Base-by-base conservation (phyloP, 2,329 filamentous ascomycete genomes). In the Dryadomyces quercus-mongolicae region DNA sequence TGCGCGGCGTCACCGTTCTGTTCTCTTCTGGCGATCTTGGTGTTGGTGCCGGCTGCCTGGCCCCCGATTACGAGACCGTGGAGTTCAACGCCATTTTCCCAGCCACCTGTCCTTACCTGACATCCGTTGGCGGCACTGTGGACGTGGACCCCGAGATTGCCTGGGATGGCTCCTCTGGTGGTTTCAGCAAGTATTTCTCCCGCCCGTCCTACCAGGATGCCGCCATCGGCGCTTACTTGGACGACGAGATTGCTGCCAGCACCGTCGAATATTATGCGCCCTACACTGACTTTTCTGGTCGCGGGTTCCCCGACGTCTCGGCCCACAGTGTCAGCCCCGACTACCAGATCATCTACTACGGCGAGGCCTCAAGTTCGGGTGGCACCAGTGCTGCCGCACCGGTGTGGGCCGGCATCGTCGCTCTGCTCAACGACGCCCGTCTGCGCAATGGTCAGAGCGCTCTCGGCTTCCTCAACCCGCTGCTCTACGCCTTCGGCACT, bases 1-100 rank as follows among this genome's bases (percentile, higher is more conserved):
- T 78, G 1, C 78, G 84, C 12, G 85, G 85, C 36, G 78, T 86
- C 20, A 80, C 81, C 0, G 71, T 88, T n/a, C 70, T 89, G 54
- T 80, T 82, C 58, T 74, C 77, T 16, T 78, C 76, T 10, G 85
- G 85, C 5, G 83, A 88, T 60, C 50, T 60, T 3, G 71, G 71
- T 0, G 64, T 70, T 1, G 67, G 66, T 13, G 56, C 60, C 9
- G 56, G 57, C 51, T 66, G 63, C 55, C 55, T 60, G 10, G 57
- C 57, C 13, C 60, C 62, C 16, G 61, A 64, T 59, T 57, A 59
- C 55, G 60, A 56, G 40, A 63, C 61, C 20, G 56, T 59, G 42
- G 56, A 62, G 56, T 81, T 81, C 63, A 61, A 71, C 44, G 72
- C 77, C 34, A 66, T 65, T 25, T 63, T 65, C 59, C 59, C 65